phyloP scores from a whole-genome alignment of 129 eudicot species.

The Escallonia rubra region DNA sequence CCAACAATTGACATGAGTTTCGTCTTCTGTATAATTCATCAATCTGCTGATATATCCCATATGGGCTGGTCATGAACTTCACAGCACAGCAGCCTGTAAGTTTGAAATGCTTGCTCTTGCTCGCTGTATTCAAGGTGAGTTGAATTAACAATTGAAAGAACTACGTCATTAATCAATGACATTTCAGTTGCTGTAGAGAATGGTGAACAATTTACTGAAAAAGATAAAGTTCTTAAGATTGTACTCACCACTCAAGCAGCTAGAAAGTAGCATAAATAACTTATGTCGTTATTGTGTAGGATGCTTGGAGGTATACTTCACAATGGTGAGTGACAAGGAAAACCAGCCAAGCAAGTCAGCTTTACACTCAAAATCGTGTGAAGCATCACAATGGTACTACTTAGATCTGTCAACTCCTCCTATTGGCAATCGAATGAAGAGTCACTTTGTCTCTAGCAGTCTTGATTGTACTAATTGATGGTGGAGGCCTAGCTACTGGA shows the following conservation, averaged over 20 bases:
- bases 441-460: slow-evolving; percentile 3
- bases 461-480: not conserved
- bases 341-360: slow-evolving; percentile 44
- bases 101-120: slow-evolving; percentile 68
- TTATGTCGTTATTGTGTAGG: slow-evolving; percentile 28
- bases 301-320: slow-evolving; percentile 65
- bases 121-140: slow-evolving; percentile 51
- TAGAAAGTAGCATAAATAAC: not conserved
- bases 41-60: slow-evolving; percentile 64
- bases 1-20: slow-evolving; percentile 80
- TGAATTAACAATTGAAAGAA: not conserved
- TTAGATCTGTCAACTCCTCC: not conserved
- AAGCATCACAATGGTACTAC: slow-evolving; percentile 57
- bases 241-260: too few species aligned
- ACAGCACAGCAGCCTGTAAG: slow-evolving; percentile 44
- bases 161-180: too few species aligned
- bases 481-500: slow-evolving; percentile 47
- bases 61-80: slow-evolving; percentile 89
- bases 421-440: slow-evolving; percentile 44
- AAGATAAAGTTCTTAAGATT: too few species aligned
- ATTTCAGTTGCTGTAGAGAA: too few species aligned
- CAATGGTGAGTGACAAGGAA: slow-evolving; percentile 30
- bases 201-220: too few species aligned
- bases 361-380: slow-evolving; percentile 67
- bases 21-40: slow-evolving; percentile 55